These are phyloP conservation scores for Tylopilus cervinicoccineus DNA, from an alignment of 768 basidiomycete genomes.

Conservation along the genomic window DNA sequence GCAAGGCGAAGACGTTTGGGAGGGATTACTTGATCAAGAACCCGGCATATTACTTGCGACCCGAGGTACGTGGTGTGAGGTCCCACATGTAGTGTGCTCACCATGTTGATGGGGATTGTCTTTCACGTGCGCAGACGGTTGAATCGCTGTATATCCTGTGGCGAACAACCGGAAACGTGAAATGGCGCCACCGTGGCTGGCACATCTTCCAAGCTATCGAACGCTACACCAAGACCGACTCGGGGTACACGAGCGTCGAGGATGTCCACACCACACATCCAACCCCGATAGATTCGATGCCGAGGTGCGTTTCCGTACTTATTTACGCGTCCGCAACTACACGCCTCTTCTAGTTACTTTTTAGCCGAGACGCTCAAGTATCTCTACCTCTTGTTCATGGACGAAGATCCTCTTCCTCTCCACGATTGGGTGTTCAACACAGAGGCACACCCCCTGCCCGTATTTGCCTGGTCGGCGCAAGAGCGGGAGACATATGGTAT, in stretches of 20 bases:
- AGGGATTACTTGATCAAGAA: conserved; percentile 54
- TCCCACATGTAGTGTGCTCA: neutral
- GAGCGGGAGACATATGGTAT: conserved; percentile 45
- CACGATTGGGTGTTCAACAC: conserved; percentile 61
- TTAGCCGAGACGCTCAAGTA: conserved; percentile 67
- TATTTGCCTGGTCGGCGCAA: conserved; percentile 57
- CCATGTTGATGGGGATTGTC: neutral
- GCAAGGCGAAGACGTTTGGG: conserved; percentile 9
- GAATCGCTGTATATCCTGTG: conserved; percentile 72
- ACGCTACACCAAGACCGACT: conserved; percentile 48
- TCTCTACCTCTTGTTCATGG: conserved; percentile 63
- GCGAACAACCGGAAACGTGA: conserved; percentile 60
- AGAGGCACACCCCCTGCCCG: conserved; percentile 75
- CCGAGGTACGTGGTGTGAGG: conserved; percentile 51
- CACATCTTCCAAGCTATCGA: conserved; percentile 63
- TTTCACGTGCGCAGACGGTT: conserved; percentile 46
- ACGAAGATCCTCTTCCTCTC: conserved; percentile 54
- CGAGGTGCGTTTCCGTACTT: conserved; percentile 48
- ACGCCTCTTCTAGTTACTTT: conserved; percentile 38
- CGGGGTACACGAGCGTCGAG: conserved; percentile 57
- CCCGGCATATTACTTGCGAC: conserved; percentile 54
- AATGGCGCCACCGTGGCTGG: conserved; percentile 74
- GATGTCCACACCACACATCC: conserved; percentile 41
- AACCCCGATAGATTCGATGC: conserved; percentile 53
- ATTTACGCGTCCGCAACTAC: neutral